Conservation (phyloP, 2,329 filamentous ascomycete species). For the Akanthomyces muscarius region DNA sequence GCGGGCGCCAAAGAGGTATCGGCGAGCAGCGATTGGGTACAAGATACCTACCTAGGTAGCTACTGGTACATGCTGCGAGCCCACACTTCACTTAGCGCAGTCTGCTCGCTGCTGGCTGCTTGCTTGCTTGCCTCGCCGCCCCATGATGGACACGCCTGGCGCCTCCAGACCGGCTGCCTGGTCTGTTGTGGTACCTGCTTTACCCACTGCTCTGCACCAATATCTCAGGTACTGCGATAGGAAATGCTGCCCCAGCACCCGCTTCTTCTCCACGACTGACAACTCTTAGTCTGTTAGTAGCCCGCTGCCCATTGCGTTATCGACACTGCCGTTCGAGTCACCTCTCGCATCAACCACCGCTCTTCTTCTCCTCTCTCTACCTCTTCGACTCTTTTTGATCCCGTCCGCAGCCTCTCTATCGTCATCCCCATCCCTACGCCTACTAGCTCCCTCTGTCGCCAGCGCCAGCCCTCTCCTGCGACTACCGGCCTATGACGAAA, state of each 20-base stretch:
- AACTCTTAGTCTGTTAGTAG: not conserved
- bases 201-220: not conserved
- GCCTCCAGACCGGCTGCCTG: not conserved
- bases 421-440: not conserved
- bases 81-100: no score
- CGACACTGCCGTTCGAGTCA: conserved; percentile 15
- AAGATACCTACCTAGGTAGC: not conserved
- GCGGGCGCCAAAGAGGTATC: conserved; percentile 14
- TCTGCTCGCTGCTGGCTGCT: no score
- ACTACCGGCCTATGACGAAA: conserved; percentile 16
- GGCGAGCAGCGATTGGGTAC: conserved; percentile 5
- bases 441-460: not conserved
- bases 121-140: not conserved
- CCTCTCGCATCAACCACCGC: conserved; percentile 16
- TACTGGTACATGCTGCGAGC: no score
- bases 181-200: not conserved
- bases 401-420: not conserved
- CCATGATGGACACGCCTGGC: conserved; percentile 5
- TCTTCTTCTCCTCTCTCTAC: not conserved
- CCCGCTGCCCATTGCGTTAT: conserved; percentile 18
- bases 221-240: conserved; percentile 4
- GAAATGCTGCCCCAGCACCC: not conserved
- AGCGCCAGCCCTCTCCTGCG: not conserved
- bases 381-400: not conserved
- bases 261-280: conserved; percentile 14